Conservation (phyloP, 2,329 filamentous ascomycete species). For the Ceratocystis cubensis region DNA sequence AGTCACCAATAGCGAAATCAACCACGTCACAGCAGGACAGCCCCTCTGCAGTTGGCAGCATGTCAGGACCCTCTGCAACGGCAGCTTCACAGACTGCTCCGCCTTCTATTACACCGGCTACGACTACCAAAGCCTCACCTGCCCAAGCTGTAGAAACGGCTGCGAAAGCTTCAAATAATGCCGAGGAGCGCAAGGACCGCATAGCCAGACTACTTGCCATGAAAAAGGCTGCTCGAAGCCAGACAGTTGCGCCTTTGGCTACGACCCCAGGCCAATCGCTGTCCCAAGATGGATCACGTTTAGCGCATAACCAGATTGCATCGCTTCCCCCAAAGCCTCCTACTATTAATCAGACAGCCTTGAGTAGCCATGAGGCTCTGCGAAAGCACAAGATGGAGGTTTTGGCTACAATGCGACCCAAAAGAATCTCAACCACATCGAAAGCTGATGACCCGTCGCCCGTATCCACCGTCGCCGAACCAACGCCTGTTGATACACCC, state of each 20-base stretch:
- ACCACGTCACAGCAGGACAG: neutral
- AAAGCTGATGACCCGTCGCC: neutral
- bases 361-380: conserved; percentile 47
- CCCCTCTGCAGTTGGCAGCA: neutral
- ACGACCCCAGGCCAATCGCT: conserved; percentile 20
- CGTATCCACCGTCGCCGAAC: neutral
- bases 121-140: neutral
- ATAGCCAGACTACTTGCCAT: conserved; percentile 65
- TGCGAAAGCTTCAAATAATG: conserved; percentile 21
- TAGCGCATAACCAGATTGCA: neutral
- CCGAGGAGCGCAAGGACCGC: conserved; percentile 59
- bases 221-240: conserved; percentile 33
- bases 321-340: conserved; percentile 11
- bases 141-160: neutral
- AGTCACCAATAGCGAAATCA: conserved; percentile 22
- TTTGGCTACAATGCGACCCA: conserved; percentile 46
- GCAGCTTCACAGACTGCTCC: neutral
- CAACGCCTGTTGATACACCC: neutral
- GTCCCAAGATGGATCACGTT: neutral
- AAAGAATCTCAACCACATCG: conserved; percentile 14
- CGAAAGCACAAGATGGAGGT: conserved; percentile 69
- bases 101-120: neutral
- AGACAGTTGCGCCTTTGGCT: neutral
- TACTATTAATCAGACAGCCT: neutral
- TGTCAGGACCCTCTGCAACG: neutral